Base-by-base conservation (phyloP, 75 land plant species). In the Cunninghamia lanceolata region DNA sequence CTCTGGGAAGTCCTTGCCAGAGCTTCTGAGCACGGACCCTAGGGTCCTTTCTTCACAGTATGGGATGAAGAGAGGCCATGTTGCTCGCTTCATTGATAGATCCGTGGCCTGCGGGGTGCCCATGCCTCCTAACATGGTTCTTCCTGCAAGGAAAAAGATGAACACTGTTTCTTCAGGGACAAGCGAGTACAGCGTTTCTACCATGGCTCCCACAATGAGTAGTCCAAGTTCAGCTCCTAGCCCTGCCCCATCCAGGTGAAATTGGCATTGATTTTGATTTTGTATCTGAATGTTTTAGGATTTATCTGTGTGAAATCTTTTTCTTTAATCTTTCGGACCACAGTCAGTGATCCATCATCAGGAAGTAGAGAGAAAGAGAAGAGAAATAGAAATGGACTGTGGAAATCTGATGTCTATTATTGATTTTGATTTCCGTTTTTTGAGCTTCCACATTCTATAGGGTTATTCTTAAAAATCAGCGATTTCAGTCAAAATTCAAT, bases 31-130 rank as follows among this genome's bases (percentile, higher is more conserved):
- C 85, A 43, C 84, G 36, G 89, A 87, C 70, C 85, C 89, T 15
- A 53, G 52, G 15, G 89, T 77, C 39, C 89, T 94, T 19, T 88
- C 89, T n/a, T 87, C 89, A 2, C 89, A 91, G 32, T 93, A 85
- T 85, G 89, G 89, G 11, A 94, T 94, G 96, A 91, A 86, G 86
- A 90, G 94, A 84, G 96, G 96, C 47, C 96, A 94, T 80, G 89
- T 94, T 35, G 94, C 96, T 9, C 90, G 94, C 66, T 93, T 94
- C 90, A 79, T 85, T 19, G 92, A 94, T 86, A 85, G 92, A 76
- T 87, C 88, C 28, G 53, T 21, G 43, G 88, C 94, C 45, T 89
- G 92, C 45, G 89, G 87, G 19, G 63, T 91, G 47, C 75, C 84
- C 19, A n/a, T 87, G 88, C 91, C 90, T 28, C 85, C 84, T 59